phyloP scores from a whole-genome alignment of 352 stramenopile genomes.

The Aphanomyces invadans region DNA sequence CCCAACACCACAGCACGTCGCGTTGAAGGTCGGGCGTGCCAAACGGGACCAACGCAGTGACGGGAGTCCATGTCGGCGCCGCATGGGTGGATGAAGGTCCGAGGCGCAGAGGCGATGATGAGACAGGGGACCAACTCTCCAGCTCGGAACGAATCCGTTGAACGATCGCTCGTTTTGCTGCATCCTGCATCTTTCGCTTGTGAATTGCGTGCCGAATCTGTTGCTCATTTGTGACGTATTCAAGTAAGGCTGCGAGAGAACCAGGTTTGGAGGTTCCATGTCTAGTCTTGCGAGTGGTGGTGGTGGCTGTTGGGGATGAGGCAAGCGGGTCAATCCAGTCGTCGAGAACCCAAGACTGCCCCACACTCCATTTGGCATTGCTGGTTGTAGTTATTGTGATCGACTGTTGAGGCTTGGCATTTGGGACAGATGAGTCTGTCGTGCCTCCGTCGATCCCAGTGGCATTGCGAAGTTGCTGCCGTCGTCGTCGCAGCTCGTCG shows the following conservation, averaged over 20 bases:
- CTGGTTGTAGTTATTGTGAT: too few species aligned
- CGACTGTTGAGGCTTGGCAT: too few species aligned
- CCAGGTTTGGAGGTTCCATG: not conserved
- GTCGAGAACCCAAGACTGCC: too few species aligned
- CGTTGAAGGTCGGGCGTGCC: not conserved
- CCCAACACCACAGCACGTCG: constrained; percentile 20
- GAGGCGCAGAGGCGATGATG: not conserved
- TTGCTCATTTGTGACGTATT: not conserved
- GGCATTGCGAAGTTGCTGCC: not conserved
- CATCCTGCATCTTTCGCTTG: not conserved
- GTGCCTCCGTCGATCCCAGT: not conserved
- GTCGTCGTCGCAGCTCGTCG: constrained; percentile 8
- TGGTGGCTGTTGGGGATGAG: not conserved
- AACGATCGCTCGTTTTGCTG: not conserved
- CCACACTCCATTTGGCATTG: too few species aligned
- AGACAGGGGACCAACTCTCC: not conserved
- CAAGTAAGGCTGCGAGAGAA: not conserved
- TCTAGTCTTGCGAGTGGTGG: not conserved
- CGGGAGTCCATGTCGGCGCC: not conserved
- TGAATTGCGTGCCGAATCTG: not conserved
- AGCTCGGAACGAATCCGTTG: not conserved
- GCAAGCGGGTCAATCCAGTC: too few species aligned
- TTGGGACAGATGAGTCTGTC: not conserved
- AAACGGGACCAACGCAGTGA: not conserved
- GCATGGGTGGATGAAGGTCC: constrained; percentile 8